Evolutionary conservation across 1,284 basidiomycete species (phyloP), one percentile per base, ranked within the genome.

Genomic region (Cyathus olla): DNA sequence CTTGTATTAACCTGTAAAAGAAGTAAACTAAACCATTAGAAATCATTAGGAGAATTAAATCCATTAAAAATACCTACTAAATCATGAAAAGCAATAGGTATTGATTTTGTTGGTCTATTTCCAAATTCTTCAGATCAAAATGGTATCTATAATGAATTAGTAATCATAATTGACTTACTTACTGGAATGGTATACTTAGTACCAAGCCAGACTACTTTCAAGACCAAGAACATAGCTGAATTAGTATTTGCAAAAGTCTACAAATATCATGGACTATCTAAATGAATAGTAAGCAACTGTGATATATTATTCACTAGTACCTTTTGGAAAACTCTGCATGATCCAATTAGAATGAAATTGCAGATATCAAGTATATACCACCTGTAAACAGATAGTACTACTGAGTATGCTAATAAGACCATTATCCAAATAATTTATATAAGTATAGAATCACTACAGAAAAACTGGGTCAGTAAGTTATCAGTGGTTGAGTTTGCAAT

Each of bases 351-450:
- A 1, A 51, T 47, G 39, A 53, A 66, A 46, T 63, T 82, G 0
- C 61, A 65, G 2, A 75, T 85, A 75, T 83, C 78, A 0, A 78
- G 77, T 0, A 63, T 78, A 0, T 85, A 77, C 49, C 82, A 85
- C 54, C 83, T 82, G 0, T 67, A 85, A 56, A 79, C 75, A 0
- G 15, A 52, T 6, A 3, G 31, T 4, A 13, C 28, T 15, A 52
- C 50, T 10, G 26, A 52, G 28, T 24, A 17, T 3, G 24, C 24
- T 3, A 35, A 52, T 24, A 21, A 52, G 17, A 35, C 50, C 21
- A 22, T 35, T 24, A 61, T 26, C 1, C 63, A 67, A 46, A 70
- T 74, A 54, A 49, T 76, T 8, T 28, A 71, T 2, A 42, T 61
- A 8, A 57, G 60, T 10, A 54, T 75, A 0, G 3, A 26, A 1